These are phyloP conservation scores for Fraxinus angustifolia DNA, from an alignment of 305 asterid species.

Conservation along the genomic window DNA sequence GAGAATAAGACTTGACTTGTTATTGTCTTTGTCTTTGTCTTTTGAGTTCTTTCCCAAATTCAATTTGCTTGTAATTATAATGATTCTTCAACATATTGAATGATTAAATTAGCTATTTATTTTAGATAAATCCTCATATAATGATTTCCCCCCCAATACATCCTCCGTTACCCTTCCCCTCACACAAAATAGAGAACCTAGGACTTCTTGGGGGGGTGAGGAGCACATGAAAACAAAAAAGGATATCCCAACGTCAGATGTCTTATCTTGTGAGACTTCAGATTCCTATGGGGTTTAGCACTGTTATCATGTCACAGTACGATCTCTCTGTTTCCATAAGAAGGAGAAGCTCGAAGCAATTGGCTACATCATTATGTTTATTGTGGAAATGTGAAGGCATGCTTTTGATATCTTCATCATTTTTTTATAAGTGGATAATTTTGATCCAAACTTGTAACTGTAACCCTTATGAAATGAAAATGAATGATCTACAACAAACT, in stretches of 20 bases:
- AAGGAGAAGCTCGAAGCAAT: background rate
- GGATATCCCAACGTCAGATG: background rate
- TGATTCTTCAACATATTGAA: background rate
- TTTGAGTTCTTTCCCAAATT: background rate
- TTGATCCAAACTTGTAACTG: conserved; percentile 1
- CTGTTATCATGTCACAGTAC: background rate
- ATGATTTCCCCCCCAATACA: background rate
- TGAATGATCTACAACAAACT: conserved; percentile 1
- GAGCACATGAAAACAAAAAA: background rate
- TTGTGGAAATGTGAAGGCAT: background rate
- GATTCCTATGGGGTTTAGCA: background rate
- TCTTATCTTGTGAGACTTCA: background rate
- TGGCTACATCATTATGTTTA: background rate
- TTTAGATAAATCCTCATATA: background rate
- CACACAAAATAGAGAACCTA: background rate
- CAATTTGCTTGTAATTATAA: background rate
- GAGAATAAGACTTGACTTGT: background rate
- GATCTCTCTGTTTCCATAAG: background rate
- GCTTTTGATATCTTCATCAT: conserved; percentile 1
- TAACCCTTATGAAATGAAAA: background rate
- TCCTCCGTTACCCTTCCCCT: background rate
- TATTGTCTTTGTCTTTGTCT: background rate
- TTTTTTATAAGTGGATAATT: background rate
- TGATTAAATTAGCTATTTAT: background rate
- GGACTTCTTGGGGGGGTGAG: background rate